Evolutionary conservation across 2,329 filamentous ascomycete genomes (phyloP), one percentile per base, ranked within the genome.

Genomic region (Shiraia bambusicola): DNA sequence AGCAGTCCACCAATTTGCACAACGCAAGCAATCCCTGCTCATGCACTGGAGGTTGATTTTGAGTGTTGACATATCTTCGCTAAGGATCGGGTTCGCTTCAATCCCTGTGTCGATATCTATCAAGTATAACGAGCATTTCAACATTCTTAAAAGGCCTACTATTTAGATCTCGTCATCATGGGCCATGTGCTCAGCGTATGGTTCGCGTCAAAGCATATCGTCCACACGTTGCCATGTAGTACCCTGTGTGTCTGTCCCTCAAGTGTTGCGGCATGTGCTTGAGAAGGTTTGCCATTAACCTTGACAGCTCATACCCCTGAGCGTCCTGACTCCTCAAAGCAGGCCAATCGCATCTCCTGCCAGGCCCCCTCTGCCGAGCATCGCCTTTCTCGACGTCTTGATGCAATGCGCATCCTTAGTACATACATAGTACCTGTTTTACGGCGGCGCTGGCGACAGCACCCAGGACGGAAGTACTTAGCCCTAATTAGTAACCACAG

Each of bases 401-500:
- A 49, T 57, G 50, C 45, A 31, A 39, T 40, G 43, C 41, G 39
- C 37, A 52, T 50, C 43, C n/a, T n/a, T n/a, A n/a, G n/a, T n/a
- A n/a, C n/a, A n/a, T n/a, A n/a, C n/a, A n/a, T n/a, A n/a, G n/a
- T n/a, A n/a, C n/a, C n/a, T n/a, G n/a, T n/a, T 47, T 34, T 34
- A 47, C 36, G 50, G 45, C 53, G 53, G 55, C 49, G 42, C 50
- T 45, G 42, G 37, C 28, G 17, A 30, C 36, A 35, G 34, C 26
- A 37, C 15, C 34, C 33, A 27, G 15, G 12, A 44, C 48, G 37
- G 49, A 45, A 44, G 36, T 44, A n/a, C n/a, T n/a, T n/a, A 50
- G 52, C 46, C 53, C 49, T 50, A n/a, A n/a, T n/a, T n/a, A 56
- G 54, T 51, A 54, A 56, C 45, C 50, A 53, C 52, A 60, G 34